Conservation (phyloP, 2,329 filamentous ascomycete species). For the Fusarium kyushuense region DNA sequence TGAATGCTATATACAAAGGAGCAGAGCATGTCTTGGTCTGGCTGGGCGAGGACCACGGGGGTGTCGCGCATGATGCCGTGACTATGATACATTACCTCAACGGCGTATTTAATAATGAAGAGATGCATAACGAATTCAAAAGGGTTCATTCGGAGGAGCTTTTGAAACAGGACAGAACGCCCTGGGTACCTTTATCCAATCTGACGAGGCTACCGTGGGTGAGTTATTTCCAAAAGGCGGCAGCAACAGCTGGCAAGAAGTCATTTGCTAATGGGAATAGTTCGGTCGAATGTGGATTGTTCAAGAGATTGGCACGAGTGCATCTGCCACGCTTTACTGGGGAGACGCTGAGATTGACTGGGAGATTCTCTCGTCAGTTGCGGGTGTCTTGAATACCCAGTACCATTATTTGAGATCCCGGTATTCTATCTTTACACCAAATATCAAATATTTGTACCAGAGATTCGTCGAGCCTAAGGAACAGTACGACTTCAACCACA, state of each 20-base stretch:
- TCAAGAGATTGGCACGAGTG: constrained; percentile 53
- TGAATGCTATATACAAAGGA: constrained; percentile 54
- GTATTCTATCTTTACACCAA: constrained; percentile 51
- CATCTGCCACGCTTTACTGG: constrained; percentile 53
- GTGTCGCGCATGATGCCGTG: constrained; percentile 48
- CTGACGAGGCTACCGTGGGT: constrained; percentile 52
- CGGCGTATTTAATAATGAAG: constrained; percentile 49
- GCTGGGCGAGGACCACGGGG: constrained; percentile 50
- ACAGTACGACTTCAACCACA: constrained; percentile 45
- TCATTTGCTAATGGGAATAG: constrained; percentile 35
- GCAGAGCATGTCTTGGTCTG: constrained; percentile 53
- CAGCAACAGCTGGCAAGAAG: background rate
- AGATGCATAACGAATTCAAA: constrained; percentile 48
- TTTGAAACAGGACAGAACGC: constrained; percentile 43
- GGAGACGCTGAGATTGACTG: constrained; percentile 51
- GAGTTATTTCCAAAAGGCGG: constrained; percentile 25
- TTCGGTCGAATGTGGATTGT: constrained; percentile 55
- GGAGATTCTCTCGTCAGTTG: constrained; percentile 50
- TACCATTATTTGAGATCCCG: constrained; percentile 51
- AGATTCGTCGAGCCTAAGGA: constrained; percentile 52
- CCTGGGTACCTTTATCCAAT: constrained; percentile 52
- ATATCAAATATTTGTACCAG: constrained; percentile 50
- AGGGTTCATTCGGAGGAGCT: constrained; percentile 50
- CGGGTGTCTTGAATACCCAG: constrained; percentile 50
- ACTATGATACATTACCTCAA: constrained; percentile 47